phyloP scores from a whole-genome alignment of 169 alveolate species.

The Eimeria falciformis region DNA sequence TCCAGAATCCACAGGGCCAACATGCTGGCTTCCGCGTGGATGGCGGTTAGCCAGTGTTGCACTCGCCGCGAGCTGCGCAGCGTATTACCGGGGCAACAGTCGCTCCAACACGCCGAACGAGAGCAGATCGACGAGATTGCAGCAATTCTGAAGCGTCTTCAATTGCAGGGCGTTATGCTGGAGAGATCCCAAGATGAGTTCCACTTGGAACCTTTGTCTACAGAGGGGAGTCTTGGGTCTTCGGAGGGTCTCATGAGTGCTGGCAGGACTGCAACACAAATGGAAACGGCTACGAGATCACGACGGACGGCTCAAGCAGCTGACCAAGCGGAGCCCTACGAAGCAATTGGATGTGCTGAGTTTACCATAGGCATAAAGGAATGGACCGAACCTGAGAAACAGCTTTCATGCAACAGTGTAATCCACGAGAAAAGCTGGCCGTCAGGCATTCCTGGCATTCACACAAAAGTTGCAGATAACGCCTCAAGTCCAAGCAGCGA shows the following conservation, averaged over 20 bases:
- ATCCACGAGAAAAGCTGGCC: not conserved
- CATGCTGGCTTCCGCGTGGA: slow-evolving; percentile 8
- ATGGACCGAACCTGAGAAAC: not conserved
- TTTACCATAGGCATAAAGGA: not conserved
- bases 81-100: not conserved
- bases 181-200: not conserved
- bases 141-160: not conserved
- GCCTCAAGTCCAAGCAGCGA: not conserved
- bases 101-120: not conserved
- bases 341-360: not conserved
- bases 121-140: not conserved
- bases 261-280: too few species aligned
- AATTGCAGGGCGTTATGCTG: not conserved
- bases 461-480: not conserved
- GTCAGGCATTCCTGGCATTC: not conserved
- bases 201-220: not conserved
- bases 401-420: not conserved
- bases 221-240: not conserved
- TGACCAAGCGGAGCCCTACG: not conserved
- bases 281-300: too few species aligned
- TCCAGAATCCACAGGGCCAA: not conserved
- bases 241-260: too few species aligned
- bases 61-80: not conserved
- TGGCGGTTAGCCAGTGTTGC: not conserved
- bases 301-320: too few species aligned